Percentiles rank a stretch among this genome's conserved stretches.
These are phyloP conservation scores for Backusella mclennaniae DNA, from an alignment of 192 early-diverging fungal genomes.

Conservation along the genomic window DNA sequence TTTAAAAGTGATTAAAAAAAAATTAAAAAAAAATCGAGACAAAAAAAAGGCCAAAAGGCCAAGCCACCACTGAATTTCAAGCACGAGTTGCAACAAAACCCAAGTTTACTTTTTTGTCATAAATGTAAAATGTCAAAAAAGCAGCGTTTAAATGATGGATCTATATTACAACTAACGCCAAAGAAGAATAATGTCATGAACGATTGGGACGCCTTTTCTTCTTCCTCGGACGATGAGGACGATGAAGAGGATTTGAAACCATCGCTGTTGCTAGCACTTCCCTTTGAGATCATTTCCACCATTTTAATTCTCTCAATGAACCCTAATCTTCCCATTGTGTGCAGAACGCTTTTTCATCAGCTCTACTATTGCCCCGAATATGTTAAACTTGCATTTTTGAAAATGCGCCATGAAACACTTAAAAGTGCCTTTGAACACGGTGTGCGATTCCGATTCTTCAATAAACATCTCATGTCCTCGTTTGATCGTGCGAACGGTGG, in stretches of 20 bases:
- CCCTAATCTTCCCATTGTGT: conserved; percentile 17
- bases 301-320: conserved; percentile 37
- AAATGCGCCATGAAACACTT: background rate
- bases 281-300: conserved; percentile 31
- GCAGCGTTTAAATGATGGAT: conserved; percentile 5
- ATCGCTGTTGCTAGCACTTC: background rate
- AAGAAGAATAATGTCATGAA: background rate
- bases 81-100: background rate
- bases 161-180: background rate
- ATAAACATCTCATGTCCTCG: background rate
- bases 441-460: conserved; percentile 29
- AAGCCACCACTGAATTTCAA: background rate
- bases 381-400: conserved; percentile 26
- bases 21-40: conserved; percentile 14
- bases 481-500: conserved; percentile 14
- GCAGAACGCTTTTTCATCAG: conserved; percentile 4
- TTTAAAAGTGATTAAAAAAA: background rate
- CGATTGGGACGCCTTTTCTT: conserved; percentile 3
- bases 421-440: conserved; percentile 5
- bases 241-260: background rate
- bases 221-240: background rate
- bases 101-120: background rate
- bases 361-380: conserved; percentile 10
- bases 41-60: conserved; percentile 4
- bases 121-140: conserved; percentile 10